Conservation (phyloP, 164 flowering plant species). For the Vitis rotundifolia region DNA sequence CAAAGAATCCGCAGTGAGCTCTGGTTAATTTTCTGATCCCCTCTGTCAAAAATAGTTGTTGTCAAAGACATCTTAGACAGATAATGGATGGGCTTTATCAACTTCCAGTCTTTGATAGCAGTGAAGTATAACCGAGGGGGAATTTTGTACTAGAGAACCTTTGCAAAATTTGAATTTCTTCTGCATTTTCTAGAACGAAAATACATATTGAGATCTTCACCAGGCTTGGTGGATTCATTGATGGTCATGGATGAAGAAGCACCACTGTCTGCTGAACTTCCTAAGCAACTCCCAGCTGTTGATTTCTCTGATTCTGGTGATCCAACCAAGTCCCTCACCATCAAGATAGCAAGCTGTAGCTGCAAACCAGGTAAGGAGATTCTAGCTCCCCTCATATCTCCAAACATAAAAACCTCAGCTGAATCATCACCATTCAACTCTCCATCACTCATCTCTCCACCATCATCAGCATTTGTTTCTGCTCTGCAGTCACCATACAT, state of each 20-base stretch:
- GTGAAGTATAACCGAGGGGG: background rate
- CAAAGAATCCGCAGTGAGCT: background rate
- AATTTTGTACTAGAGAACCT: no score
- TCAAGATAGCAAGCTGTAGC: conserved; percentile 43
- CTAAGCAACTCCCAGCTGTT: background rate
- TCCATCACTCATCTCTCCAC: conserved; percentile 72
- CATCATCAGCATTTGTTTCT: conserved; percentile 89
- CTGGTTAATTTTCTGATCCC: no score
- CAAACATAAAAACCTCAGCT: conserved; percentile 34
- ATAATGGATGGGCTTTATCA: background rate
- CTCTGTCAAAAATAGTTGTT: conserved; percentile 4
- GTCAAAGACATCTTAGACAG: background rate
- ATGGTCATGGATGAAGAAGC: conserved; percentile 35
- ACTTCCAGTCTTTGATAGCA: background rate
- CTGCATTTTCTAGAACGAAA: no score
- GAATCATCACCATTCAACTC: conserved; percentile 72
- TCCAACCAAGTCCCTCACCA: conserved; percentile 38
- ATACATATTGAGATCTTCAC: background rate
- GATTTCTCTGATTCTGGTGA: background rate
- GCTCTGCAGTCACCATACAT: conserved; percentile 92
- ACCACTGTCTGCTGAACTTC: conserved; percentile 8
- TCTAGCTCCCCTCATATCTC: conserved; percentile 16
- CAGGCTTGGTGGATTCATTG: background rate
- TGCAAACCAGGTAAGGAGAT: conserved; percentile 23
- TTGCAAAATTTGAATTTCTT: no score